Conservation (phyloP, 2,329 filamentous ascomycete genomes). For the Apiospora sp. region DNA sequence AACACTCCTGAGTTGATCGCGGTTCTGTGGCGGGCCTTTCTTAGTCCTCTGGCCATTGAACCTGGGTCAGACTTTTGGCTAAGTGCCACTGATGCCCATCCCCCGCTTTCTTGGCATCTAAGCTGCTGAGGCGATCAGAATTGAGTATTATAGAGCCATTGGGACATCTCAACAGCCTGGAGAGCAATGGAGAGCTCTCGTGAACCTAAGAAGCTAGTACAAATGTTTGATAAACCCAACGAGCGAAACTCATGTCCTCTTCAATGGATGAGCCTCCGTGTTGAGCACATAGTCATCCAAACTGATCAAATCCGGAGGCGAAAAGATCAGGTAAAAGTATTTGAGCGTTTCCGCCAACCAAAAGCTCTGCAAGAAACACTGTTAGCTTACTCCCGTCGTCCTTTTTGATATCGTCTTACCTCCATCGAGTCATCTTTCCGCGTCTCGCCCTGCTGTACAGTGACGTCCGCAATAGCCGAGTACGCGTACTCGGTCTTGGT, state of each 20-base stretch:
- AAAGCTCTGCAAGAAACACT: conserved; percentile 56
- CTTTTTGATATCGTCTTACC: conserved; percentile 46
- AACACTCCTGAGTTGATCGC: too few species aligned
- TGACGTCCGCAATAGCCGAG: conserved; percentile 38
- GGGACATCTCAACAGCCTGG: neutral
- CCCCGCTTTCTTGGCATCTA: neutral
- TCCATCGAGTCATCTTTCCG: conserved; percentile 46
- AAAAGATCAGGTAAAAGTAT: conserved; percentile 78
- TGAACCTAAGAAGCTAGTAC: neutral
- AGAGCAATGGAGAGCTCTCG: neutral
- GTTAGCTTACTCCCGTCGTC: neutral
- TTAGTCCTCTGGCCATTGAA: too few species aligned
- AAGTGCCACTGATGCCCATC: neutral
- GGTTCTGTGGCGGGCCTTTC: too few species aligned
- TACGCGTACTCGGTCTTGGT: conserved; percentile 38
- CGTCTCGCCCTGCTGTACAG: conserved; percentile 28
- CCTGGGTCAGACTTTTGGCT: too few species aligned
- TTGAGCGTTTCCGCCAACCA: conserved; percentile 81
- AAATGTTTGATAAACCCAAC: too few species aligned
- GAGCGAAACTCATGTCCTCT: conserved; percentile 38
- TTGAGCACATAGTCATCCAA: conserved; percentile 73
- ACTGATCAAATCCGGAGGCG: conserved; percentile 66
- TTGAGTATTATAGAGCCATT: too few species aligned
- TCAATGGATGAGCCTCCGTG: conserved; percentile 59
- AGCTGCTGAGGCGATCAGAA: neutral